Percentiles rank a stretch among this genome's conserved stretches.
Conservation (phyloP, 495 filamentous ascomycete species). For the Talaromyces stipitatus region DNA sequence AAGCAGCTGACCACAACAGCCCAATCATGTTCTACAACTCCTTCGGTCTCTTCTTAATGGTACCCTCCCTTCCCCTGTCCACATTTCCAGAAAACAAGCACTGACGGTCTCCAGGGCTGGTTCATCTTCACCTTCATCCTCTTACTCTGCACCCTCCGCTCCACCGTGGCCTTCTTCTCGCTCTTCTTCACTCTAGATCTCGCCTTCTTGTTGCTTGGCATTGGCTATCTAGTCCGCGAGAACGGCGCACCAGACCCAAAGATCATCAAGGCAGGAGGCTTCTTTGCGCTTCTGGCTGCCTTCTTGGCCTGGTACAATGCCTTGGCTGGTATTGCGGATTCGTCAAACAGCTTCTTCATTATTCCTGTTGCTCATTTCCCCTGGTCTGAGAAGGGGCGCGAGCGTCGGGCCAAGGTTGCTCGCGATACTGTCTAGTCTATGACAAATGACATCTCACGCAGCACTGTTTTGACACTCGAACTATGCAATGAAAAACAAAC, state of each 20-base stretch:
- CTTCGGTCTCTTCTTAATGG: constrained; percentile 79
- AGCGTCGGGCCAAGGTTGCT: constrained; percentile 41
- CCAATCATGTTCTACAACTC: constrained; percentile 50
- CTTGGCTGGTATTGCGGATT: constrained; percentile 86
- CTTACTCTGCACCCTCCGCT: constrained; percentile 81
- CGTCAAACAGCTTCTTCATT: constrained; percentile 88
- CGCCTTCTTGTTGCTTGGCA: constrained; percentile 81
- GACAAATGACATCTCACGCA: too few relatives aligned
- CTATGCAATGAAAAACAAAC: too few relatives aligned
- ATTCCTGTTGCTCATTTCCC: constrained; percentile 94
- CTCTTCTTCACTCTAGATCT: constrained; percentile 93
- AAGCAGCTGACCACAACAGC: constrained; percentile 7
- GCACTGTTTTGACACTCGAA: too few relatives aligned
- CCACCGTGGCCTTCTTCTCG: constrained; percentile 91
- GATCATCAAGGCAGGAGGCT: constrained; percentile 72
- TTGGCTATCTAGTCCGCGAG: constrained; percentile 56
- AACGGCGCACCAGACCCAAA: constrained; percentile 34
- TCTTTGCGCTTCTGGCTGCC: constrained; percentile 80
- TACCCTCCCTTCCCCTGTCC: constrained; percentile 22
- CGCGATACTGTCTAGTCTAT: constrained; percentile 30
- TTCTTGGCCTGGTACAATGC: constrained; percentile 98
- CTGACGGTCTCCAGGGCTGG: constrained; percentile 58
- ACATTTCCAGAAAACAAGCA: neutral
- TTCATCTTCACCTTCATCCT: constrained; percentile 96
- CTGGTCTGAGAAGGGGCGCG: constrained; percentile 82